Conservation (phyloP, 2,329 filamentous ascomycete genomes). For the Diplodia intermedia region DNA sequence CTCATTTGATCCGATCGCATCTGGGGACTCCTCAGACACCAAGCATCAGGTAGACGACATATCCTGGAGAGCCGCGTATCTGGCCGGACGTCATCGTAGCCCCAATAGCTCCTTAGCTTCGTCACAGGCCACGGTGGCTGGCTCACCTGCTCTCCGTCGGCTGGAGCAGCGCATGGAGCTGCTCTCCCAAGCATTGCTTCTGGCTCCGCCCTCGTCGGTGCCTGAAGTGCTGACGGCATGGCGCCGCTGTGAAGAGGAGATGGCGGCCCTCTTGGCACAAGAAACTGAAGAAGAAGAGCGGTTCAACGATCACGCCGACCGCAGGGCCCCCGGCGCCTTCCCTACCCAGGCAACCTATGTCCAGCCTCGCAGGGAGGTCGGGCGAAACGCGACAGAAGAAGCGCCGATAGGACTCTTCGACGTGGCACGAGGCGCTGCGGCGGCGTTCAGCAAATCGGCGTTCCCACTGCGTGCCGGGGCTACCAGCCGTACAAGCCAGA, state of each 20-base stretch:
- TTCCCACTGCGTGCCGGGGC: conserved; percentile 50
- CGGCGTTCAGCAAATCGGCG: conserved; percentile 55
- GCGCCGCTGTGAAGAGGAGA: conserved; percentile 78
- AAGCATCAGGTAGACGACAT: conserved; percentile 63
- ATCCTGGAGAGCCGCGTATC: conserved; percentile 79
- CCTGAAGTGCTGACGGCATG: conserved; percentile 78
- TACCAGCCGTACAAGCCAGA: conserved; percentile 33
- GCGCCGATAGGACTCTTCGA: conserved; percentile 62
- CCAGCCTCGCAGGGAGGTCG: conserved; percentile 53
- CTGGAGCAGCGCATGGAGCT: conserved; percentile 84
- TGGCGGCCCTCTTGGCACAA: conserved; percentile 68
- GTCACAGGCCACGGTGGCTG: conserved; percentile 44
- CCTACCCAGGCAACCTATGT: conserved; percentile 40
- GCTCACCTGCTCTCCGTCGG: conserved; percentile 66
- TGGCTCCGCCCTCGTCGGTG: conserved; percentile 73
- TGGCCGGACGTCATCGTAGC: conserved; percentile 74
- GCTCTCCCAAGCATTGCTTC: conserved; percentile 74
- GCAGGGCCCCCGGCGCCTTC: conserved; percentile 59
- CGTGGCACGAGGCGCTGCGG: conserved; percentile 57
- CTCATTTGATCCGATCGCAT: conserved; percentile 15
- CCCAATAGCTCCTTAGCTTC: conserved; percentile 39
- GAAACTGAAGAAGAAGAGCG: conserved; percentile 73
- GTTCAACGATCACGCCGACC: conserved; percentile 72
- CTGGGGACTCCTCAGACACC: conserved; percentile 8
- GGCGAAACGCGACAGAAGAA: conserved; percentile 53